phyloP scores from a whole-genome alignment of 805 yeast genomes.

The Debaryomyces hansenii region DNA sequence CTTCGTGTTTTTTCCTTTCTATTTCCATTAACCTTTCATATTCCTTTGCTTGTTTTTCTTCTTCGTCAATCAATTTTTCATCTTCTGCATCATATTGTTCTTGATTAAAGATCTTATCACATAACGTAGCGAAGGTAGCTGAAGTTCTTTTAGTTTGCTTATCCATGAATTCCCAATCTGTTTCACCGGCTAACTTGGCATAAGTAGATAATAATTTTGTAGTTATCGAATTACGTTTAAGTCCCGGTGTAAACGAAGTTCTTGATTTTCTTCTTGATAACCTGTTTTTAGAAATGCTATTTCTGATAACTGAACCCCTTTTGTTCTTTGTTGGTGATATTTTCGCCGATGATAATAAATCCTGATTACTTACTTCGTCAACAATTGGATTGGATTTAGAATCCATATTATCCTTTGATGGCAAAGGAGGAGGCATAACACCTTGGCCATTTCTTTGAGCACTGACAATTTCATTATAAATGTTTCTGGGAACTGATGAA shows the following conservation, averaged over 20 bases:
- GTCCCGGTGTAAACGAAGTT: constrained; percentile 43
- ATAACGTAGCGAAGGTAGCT: constrained; percentile 72
- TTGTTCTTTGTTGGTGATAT: constrained; percentile 21
- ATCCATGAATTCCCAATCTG: constrained; percentile 69
- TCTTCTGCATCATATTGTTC: constrained; percentile 56
- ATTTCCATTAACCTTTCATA: constrained; percentile 49
- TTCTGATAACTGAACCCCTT: constrained; percentile 28
- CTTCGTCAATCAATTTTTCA: constrained; percentile 41
- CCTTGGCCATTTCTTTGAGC: constrained; percentile 28
- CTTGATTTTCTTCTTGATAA: constrained; percentile 37
- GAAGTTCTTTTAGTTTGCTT: constrained; percentile 75
- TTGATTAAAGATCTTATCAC: constrained; percentile 75
- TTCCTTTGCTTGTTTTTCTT: constrained; percentile 42
- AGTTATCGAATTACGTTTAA: constrained; percentile 69
- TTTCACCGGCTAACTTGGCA: constrained; percentile 64
- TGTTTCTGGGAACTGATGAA: constrained; percentile 41
- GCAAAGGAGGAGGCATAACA: constrained; percentile 41
- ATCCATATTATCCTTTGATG: constrained; percentile 35
- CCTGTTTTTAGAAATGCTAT: constrained; percentile 28
- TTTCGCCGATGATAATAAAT: constrained; percentile 30
- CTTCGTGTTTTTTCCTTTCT: constrained; percentile 51
- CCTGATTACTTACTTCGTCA: constrained; percentile 14
- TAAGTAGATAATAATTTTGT: constrained; percentile 69
- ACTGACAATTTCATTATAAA: constrained; percentile 42
- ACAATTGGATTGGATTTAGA: constrained; percentile 16